A percentile compares a stretch with the other conserved stretches of the same genome.
Evolutionary conservation across 805 yeast species (phyloP).

Genomic region (Kodamaea leandrae): DNA sequence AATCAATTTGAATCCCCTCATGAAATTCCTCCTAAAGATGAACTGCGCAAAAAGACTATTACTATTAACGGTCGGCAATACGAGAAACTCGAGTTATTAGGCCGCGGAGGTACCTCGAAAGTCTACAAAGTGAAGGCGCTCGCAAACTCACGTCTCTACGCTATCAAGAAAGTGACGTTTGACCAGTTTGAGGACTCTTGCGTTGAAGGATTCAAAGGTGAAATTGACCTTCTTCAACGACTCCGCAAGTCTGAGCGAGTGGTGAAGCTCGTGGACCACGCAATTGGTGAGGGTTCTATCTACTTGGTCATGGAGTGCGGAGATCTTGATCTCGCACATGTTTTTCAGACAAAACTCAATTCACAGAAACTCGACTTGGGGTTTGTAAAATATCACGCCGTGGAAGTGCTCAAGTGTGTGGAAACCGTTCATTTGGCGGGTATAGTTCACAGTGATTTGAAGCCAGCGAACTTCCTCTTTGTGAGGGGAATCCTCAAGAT

Average conservation of each 20-base stretch:
- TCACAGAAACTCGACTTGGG: conserved; percentile 51
- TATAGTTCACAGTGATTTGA: conserved; percentile 79
- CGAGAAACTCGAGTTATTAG: conserved; percentile 73
- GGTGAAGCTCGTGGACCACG: conserved; percentile 72
- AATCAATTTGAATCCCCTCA: too few species aligned
- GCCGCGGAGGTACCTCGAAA: conserved; percentile 90
- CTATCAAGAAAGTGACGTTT: conserved; percentile 76
- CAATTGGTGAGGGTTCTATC: conserved; percentile 61
- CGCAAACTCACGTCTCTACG: conserved; percentile 58
- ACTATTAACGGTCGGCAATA: conserved; percentile 58
- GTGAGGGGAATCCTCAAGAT: conserved; percentile 83
- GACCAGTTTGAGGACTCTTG: conserved; percentile 79
- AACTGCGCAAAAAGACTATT: conserved; percentile 26
- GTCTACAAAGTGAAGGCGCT: conserved; percentile 72
- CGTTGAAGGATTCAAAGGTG: conserved; percentile 81
- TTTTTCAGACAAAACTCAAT: conserved; percentile 55
- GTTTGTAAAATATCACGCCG: conserved; percentile 76
- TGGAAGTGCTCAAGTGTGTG: conserved; percentile 79
- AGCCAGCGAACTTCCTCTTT: conserved; percentile 66
- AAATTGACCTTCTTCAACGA: conserved; percentile 68
- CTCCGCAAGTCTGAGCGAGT: conserved; percentile 64
- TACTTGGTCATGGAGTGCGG: conserved; percentile 92
- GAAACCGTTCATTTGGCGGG: conserved; percentile 84
- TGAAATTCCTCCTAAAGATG: conserved; percentile 12
- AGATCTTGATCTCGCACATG: conserved; percentile 83